Evolutionary conservation across 2,329 filamentous ascomycete species (phyloP).

Genomic region (Diaporthe capsici): DNA sequence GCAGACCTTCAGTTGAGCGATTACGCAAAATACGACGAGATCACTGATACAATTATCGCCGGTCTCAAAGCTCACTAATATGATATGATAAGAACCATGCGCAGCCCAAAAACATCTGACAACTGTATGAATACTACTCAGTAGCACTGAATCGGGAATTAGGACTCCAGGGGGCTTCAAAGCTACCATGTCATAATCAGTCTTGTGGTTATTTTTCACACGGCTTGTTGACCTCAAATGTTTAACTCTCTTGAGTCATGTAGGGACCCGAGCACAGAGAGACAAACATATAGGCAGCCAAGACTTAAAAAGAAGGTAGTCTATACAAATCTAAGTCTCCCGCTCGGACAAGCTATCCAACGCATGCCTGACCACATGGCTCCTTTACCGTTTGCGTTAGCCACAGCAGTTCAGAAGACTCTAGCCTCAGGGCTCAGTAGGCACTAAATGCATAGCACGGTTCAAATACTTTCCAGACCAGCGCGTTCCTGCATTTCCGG

Average conservation of each 20-base stretch:
- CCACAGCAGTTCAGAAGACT: not conserved
- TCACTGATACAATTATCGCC: too few species aligned
- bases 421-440: not conserved
- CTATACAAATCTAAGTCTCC: not conserved
- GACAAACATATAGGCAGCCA: not conserved
- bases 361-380: not conserved
- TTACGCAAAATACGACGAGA: too few species aligned
- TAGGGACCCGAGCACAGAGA: not conserved
- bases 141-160: too few species aligned
- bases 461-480: too few species aligned
- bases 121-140: too few species aligned
- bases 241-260: too few species aligned
- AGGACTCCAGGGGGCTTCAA: too few species aligned
- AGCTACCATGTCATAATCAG: too few species aligned
- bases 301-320: not conserved
- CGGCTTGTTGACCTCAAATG: not conserved
- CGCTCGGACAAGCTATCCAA: not conserved
- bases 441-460: not conserved
- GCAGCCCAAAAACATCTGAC: too few species aligned
- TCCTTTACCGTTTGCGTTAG: not conserved
- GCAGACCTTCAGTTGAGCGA: too few species aligned
- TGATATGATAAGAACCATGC: too few species aligned
- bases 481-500: not conserved
- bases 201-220: not conserved
- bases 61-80: too few species aligned